Percentiles rank a stretch among this genome's conserved stretches.
Conservation (phyloP, 164 flowering plant genomes). For the Berberis thunbergii region DNA sequence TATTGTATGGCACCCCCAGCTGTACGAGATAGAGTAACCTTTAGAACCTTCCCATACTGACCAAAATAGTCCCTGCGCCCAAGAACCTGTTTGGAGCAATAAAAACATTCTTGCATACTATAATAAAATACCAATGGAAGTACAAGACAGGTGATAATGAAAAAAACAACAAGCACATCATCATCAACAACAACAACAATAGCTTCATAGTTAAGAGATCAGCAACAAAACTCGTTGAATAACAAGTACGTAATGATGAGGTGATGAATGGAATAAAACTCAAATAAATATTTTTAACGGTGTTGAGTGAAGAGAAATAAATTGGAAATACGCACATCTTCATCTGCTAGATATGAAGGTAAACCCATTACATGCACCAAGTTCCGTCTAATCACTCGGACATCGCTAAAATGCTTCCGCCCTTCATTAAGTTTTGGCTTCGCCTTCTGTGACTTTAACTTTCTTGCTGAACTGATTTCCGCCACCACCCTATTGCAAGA, state of each 20-base stretch:
- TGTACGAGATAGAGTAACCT: constrained; percentile 88
- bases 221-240: no score
- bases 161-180: no score
- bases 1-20: constrained; percentile 83
- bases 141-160: no score
- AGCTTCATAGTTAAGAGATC: no score
- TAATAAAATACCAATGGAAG: neutral
- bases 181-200: no score
- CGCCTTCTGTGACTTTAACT: constrained; percentile 61
- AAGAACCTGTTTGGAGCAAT: constrained; percentile 55
- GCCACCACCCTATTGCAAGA: constrained; percentile 52
- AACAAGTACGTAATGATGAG: neutral
- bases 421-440: constrained; percentile 71
- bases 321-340: constrained; percentile 46
- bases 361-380: constrained; percentile 89
- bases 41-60: constrained; percentile 91
- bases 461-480: constrained; percentile 62
- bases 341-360: constrained; percentile 86
- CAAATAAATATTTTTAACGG: neutral
- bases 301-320: neutral
- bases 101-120: neutral
- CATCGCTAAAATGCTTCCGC: constrained; percentile 84
- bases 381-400: constrained; percentile 85
- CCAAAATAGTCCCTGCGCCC: constrained; percentile 87
- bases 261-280: neutral